phyloP scores from a whole-genome alignment of 73 alveolate genomes.

The Paramecium tetraurelia region DNA sequence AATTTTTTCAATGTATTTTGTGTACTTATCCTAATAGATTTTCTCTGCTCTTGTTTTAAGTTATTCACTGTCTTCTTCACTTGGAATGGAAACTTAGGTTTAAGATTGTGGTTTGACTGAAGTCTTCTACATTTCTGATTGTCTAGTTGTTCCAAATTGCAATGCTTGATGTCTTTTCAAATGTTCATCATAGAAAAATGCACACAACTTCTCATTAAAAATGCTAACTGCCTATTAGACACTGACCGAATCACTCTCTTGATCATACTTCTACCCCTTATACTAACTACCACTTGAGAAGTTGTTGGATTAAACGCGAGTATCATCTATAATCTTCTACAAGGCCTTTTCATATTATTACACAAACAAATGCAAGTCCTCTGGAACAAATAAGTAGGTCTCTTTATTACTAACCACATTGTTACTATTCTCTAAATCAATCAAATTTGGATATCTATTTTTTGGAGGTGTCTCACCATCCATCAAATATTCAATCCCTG shows the following conservation, averaged over 20 bases:
- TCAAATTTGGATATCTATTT: slow-evolving; percentile 8
- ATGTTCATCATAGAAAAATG: slow-evolving; percentile 1
- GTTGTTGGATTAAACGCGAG: background rate
- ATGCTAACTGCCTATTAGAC: background rate
- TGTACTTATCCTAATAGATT: background rate
- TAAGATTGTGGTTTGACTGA: background rate
- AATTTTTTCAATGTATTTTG: background rate
- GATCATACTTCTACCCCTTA: background rate
- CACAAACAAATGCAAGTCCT: background rate
- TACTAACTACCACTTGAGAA: background rate
- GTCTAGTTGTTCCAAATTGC: background rate
- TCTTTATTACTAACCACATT: background rate
- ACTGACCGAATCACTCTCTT: background rate
- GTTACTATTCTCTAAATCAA: background rate
- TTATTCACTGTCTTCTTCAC: slow-evolving; percentile 28
- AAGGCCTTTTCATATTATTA: background rate
- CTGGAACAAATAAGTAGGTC: background rate
- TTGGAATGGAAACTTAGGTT: background rate
- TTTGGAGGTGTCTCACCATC: slow-evolving; percentile 18
- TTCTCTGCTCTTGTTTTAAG: background rate
- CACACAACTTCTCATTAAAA: slow-evolving; percentile 19
- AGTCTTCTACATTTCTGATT: slow-evolving; percentile 3
- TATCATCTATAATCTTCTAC: background rate
- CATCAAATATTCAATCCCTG: slow-evolving; percentile 3
- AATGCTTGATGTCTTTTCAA: background rate